These are phyloP conservation scores for Anisodus tanguticus DNA, from an alignment of 257 asterid species.

Conservation along the genomic window DNA sequence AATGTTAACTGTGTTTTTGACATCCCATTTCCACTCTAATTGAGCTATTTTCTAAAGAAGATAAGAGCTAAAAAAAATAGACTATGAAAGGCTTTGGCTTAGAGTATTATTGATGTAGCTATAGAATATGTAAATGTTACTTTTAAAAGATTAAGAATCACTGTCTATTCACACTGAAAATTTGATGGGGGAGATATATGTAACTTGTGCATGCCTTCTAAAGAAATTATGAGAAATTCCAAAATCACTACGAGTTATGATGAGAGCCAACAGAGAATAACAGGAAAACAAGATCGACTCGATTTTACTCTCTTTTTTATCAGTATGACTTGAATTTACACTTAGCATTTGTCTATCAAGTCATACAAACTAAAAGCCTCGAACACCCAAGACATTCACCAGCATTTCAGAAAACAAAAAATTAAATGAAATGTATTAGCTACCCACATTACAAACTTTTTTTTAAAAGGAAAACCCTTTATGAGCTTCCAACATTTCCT, in stretches of 20 bases:
- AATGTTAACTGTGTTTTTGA: not conserved
- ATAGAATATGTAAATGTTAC: not conserved
- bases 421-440: not conserved
- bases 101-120: not conserved
- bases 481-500: not conserved
- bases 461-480: not conserved
- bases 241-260: not conserved
- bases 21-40: not conserved
- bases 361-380: not conserved
- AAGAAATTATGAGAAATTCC: not conserved
- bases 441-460: not conserved
- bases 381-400: not conserved
- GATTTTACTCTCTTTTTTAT: not conserved
- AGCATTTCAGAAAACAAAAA: slow-evolving; percentile 12
- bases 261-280: slow-evolving; percentile 8
- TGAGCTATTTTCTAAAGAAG: slow-evolving; percentile 1
- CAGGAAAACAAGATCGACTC: not conserved
- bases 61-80: slow-evolving; percentile 1
- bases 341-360: not conserved
- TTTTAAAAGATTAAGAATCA: not conserved
- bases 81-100: not conserved
- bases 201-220: not conserved
- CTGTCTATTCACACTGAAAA: not conserved
- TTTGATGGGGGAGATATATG: not conserved
- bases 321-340: not conserved